Evolutionary conservation across 768 basidiomycete species (phyloP).

Genomic region (Mycena rebaudengoi): DNA sequence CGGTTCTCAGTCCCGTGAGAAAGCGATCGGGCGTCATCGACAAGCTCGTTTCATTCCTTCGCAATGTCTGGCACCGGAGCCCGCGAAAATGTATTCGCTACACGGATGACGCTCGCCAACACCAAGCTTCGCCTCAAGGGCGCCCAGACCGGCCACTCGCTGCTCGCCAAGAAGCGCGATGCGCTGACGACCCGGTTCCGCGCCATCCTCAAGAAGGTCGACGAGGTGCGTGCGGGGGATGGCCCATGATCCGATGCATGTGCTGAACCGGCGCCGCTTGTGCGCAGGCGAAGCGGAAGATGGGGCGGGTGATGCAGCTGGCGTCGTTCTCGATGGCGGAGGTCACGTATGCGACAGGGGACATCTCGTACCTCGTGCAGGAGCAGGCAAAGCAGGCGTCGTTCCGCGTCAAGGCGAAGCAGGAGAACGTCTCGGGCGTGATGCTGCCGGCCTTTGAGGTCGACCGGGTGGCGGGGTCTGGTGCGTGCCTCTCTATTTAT

Average conservation of each 20-base stretch:
- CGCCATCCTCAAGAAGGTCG: conserved; percentile 94
- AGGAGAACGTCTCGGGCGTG: conserved; percentile 98
- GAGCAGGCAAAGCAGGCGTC: conserved; percentile 92
- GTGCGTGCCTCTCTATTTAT: conserved; percentile 45
- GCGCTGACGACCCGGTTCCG: conserved; percentile 95
- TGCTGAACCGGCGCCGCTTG: too few species aligned
- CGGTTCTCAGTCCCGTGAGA: too few species aligned
- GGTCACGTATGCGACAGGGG: conserved; percentile 97
- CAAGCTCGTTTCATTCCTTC: not conserved
- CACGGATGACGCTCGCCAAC: conserved; percentile 96
- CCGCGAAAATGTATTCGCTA: conserved; percentile 95
- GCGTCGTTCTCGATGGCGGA: conserved; percentile 99
- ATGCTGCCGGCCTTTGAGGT: conserved; percentile 95
- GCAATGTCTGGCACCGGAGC: conserved; percentile 90
- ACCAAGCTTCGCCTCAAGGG: conserved; percentile 91
- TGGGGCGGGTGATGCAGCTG: conserved; percentile 98
- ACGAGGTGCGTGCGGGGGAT: conserved; percentile 70
- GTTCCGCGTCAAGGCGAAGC: conserved; percentile 93
- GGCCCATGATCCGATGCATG: not conserved
- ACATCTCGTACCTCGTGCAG: conserved; percentile 97
- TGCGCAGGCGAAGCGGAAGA: conserved; percentile 93
- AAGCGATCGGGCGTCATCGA: not conserved
- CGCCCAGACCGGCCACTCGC: conserved; percentile 93
- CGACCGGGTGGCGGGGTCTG: conserved; percentile 85
- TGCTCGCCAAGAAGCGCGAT: conserved; percentile 98